Conservation (phyloP, 2,329 filamentous ascomycete genomes). For the Clonostachys chloroleuca region DNA sequence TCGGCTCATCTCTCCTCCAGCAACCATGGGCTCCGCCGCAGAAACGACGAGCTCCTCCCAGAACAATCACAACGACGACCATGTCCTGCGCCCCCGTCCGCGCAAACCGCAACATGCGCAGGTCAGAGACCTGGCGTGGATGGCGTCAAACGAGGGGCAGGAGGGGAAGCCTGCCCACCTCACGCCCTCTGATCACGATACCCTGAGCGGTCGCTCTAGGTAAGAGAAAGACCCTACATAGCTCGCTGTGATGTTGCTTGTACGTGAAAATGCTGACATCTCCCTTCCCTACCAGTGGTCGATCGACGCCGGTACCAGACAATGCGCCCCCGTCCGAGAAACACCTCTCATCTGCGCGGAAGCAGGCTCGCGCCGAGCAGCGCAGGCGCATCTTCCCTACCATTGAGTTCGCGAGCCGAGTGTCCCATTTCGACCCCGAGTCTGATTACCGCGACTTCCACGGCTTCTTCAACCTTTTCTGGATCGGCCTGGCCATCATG, state of each 20-base stretch:
- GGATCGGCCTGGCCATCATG: constrained; percentile 96
- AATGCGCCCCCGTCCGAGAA: constrained; percentile 93
- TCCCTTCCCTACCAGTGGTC: constrained; percentile 51
- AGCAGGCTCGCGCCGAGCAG: constrained; percentile 76
- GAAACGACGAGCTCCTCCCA: constrained; percentile 11
- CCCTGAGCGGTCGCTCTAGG: constrained; percentile 40
- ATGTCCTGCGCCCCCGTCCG: constrained; percentile 43
- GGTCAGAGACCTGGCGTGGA: constrained; percentile 34
- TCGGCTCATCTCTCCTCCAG: background rate
- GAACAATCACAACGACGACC: constrained; percentile 26
- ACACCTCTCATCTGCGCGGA: constrained; percentile 79
- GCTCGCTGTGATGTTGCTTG: background rate
- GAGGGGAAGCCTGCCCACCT: constrained; percentile 22
- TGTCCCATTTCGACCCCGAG: constrained; percentile 91
- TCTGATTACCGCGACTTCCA: constrained; percentile 93
- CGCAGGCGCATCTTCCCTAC: constrained; percentile 86
- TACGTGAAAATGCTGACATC: background rate
- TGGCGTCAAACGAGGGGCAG: constrained; percentile 18
- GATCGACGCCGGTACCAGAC: constrained; percentile 76
- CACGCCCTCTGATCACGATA: constrained; percentile 19
- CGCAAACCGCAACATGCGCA: constrained; percentile 44
- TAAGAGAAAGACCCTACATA: constrained; percentile 10
- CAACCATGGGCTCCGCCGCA: constrained; percentile 3
- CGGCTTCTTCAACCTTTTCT: constrained; percentile 97
- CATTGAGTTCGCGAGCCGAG: constrained; percentile 82